Conservation (phyloP, 179 eudicot species). For the Sideroxylon spinosum region DNA sequence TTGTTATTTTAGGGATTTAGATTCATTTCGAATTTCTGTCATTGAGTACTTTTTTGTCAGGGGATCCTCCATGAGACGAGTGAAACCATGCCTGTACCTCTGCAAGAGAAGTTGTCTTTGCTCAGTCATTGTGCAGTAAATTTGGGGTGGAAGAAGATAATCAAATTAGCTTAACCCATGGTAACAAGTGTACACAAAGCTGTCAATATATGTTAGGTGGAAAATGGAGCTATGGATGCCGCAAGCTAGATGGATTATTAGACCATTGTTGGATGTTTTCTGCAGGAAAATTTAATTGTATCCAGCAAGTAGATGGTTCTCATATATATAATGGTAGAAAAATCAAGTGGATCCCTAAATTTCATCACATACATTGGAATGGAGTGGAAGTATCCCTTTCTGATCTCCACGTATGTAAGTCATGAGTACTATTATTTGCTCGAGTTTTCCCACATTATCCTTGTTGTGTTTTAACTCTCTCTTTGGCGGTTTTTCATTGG, state of each 20-base stretch:
- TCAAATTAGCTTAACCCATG: conserved; percentile 6
- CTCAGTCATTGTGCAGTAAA: conserved; percentile 53
- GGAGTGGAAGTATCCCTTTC: conserved; percentile 34
- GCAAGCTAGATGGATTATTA: conserved; percentile 30
- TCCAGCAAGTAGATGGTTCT: conserved; percentile 42
- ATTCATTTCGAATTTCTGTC: conserved; percentile 1
- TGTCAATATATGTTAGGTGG: conserved; percentile 16
- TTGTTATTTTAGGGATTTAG: background rate
- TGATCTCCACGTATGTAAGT: conserved; percentile 99
- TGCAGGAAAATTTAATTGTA: conserved; percentile 34
- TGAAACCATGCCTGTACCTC: conserved; percentile 49
- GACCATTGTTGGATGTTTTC: conserved; percentile 30
- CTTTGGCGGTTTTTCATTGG: conserved; percentile 59
- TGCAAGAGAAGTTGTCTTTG: conserved; percentile 63
- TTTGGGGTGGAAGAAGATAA: conserved; percentile 25
- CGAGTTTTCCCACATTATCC: background rate
- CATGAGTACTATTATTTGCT: conserved; percentile 31
- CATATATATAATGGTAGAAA: conserved; percentile 26
- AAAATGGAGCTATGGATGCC: conserved; percentile 37
- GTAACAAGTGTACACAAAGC: conserved; percentile 15
- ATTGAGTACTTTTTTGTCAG: conserved; percentile 27
- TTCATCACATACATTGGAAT: conserved; percentile 62
- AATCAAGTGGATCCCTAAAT: conserved; percentile 43
- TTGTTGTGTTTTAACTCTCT: conserved; percentile 13
- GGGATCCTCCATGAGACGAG: conserved; percentile 45